Evolutionary conservation across 2,329 filamentous ascomycete species (phyloP), one percentile per base, ranked within the genome.

Genomic region (Colletotrichum tanaceti): DNA sequence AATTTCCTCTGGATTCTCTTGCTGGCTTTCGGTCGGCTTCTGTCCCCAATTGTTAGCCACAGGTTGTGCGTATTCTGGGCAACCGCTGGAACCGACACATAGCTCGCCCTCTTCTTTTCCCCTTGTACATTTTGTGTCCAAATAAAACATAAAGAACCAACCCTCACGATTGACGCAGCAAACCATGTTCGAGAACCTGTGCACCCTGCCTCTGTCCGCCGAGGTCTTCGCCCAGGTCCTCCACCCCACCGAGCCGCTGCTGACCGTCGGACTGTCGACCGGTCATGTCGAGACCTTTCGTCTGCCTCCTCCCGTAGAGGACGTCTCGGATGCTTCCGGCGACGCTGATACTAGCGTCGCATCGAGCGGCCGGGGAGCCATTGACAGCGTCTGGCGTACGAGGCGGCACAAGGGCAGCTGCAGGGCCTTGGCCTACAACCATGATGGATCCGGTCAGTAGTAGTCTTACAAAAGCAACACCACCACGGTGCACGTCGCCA

Each of bases 391-490:
- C 68, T 99, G 96, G 96, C 88, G 89, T 74, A 98, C 96, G 5
- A 86, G 90, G 73, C 87, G 96, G 70, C 96, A 99, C 82, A 97
- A 97, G 83, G 95, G 94, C 14, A 98, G 94, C 84, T 98, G 95
- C 77, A 87, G 96, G 61, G 90, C 89, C 69, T 82, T 98, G 63
- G 89, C 86, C 5, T 98, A 94, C 80, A 91, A 89, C 72, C 80
- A 89, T 65, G 94, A 98, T 77, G 96, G 95, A 18, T 83, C 87
- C 72, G 85, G 90, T 84, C 80, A 85, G 81, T 89, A 85, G 81
- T 89, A 84, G n/a, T n/a, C 4, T 35, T 38, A 46, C 24, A n/a
- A 54, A 14, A 32, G 16, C 44, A 39, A 14, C 14, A 28, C 28
- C 41, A 32, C 20, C 11, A 53, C 61, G 24, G 43, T 61, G 10